These are phyloP conservation scores for Vitis rupestris DNA, from an alignment of 164 flowering plant species.

Conservation along the genomic window DNA sequence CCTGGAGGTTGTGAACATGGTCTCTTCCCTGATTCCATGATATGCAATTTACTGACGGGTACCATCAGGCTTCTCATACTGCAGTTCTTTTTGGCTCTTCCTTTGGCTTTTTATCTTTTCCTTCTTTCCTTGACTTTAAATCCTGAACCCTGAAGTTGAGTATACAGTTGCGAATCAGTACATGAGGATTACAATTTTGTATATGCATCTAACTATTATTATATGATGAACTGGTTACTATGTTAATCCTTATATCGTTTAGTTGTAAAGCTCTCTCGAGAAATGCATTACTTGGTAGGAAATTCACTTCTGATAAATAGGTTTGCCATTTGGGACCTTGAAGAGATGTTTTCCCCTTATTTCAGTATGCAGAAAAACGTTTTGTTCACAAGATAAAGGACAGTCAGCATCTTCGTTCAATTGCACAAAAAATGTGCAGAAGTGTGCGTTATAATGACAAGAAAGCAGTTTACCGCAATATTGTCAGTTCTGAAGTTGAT, in stretches of 20 bases:
- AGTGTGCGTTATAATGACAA: conserved; percentile 67
- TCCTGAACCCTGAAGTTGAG: no score
- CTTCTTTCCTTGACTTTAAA: no score
- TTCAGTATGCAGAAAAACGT: conserved; percentile 77
- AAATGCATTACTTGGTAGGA: not conserved
- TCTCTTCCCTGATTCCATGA: no score
- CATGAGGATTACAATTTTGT: no score
- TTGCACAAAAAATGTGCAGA: conserved; percentile 72
- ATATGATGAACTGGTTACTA: no score
- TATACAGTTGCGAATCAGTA: no score
- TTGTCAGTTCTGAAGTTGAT: conserved; percentile 62
- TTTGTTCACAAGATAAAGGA: conserved; percentile 58
- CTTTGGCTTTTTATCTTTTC: no score
- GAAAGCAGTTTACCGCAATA: conserved; percentile 70
- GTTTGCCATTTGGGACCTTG: conserved; percentile 6
- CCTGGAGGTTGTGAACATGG: no score
- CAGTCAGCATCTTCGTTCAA: conserved; percentile 33
- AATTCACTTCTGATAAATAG: not conserved
- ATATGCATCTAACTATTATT: no score
- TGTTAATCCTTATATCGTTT: not conserved
- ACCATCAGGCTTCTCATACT: no score
- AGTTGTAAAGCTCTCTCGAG: not conserved
- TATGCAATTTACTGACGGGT: no score
- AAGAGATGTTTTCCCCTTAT: conserved; percentile 12
- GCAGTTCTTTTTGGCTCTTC: no score